Percentiles rank a stretch among this genome's conserved stretches.
These are phyloP conservation scores for Aphanomyces euteiches DNA, from an alignment of 352 stramenopile species.

Conservation along the genomic window DNA sequence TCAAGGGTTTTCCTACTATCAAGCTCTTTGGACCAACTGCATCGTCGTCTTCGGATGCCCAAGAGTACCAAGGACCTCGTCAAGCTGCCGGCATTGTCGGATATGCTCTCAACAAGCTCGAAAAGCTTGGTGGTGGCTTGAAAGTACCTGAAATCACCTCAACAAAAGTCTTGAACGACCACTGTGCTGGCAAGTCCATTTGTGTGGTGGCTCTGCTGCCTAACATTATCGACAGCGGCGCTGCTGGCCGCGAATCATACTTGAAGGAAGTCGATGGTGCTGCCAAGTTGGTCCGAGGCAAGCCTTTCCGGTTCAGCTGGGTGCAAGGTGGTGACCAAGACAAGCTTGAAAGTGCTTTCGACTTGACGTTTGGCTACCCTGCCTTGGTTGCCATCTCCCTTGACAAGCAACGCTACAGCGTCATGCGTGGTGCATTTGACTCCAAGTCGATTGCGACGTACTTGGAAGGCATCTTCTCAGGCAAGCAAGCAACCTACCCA, in stretches of 20 bases:
- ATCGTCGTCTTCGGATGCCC: constrained; percentile 47
- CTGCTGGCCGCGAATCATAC: constrained; percentile 77
- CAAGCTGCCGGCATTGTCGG: constrained; percentile 76
- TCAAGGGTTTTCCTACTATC: constrained; percentile 93
- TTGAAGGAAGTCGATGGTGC: constrained; percentile 73
- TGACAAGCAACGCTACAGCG: constrained; percentile 77
- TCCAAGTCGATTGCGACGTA: constrained; percentile 67
- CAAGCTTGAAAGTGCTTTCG: constrained; percentile 77
- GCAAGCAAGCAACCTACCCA: constrained; percentile 55
- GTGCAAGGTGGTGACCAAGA: constrained; percentile 85
- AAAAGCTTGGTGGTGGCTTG: constrained; percentile 63
- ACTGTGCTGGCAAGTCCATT: constrained; percentile 84
- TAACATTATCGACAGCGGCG: constrained; percentile 86
- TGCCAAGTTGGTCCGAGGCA: constrained; percentile 82
- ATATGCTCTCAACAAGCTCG: constrained; percentile 68
- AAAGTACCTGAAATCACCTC: constrained; percentile 81
- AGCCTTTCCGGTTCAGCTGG: constrained; percentile 90
- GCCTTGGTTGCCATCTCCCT: constrained; percentile 86
- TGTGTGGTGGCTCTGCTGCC: constrained; percentile 87
- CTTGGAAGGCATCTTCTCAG: constrained; percentile 65
- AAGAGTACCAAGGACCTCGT: constrained; percentile 86
- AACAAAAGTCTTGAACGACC: constrained; percentile 57
- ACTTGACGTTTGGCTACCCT: constrained; percentile 89
- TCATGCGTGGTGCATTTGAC: constrained; percentile 73
- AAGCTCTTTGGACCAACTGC: constrained; percentile 89